Evolutionary conservation across 192 early-diverging fungal species (phyloP).

Genomic region (Phycomyces nitens): DNA sequence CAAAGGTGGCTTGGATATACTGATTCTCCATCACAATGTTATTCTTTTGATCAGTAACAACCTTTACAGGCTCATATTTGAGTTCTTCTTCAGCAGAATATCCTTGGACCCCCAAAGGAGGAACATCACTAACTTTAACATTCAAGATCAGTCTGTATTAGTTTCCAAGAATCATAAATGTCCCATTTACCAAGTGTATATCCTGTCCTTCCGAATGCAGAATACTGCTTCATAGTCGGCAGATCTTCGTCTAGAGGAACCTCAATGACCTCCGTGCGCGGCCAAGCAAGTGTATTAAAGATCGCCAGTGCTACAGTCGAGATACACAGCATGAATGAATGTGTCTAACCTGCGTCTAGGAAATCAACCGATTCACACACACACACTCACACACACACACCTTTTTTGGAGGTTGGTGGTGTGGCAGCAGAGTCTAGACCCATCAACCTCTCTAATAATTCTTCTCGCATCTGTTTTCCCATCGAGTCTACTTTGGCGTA

Average conservation of each 20-base stretch:
- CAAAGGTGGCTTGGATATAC: constrained; percentile 68
- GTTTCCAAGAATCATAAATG: neutral
- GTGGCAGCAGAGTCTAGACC: constrained; percentile 28
- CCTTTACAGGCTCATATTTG: constrained; percentile 22
- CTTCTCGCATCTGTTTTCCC: constrained; percentile 34
- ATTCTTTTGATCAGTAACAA: constrained; percentile 35
- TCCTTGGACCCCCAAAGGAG: constrained; percentile 10
- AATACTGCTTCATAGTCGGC: constrained; percentile 42
- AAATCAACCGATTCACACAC: too few relatives aligned
- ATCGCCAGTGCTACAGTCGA: constrained; percentile 35
- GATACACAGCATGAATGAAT: too few relatives aligned
- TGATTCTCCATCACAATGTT: constrained; percentile 70
- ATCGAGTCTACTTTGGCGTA: constrained; percentile 38
- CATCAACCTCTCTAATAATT: constrained; percentile 46
- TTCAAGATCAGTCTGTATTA: too few relatives aligned
- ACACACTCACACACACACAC: too few relatives aligned
- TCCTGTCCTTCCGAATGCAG: constrained; percentile 37
- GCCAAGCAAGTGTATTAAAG: constrained; percentile 69
- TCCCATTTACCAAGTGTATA: constrained; percentile 37
- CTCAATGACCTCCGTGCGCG: constrained; percentile 66
- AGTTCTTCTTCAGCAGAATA: constrained; percentile 12
- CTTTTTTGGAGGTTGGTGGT: neutral
- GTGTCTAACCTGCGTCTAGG: too few relatives aligned
- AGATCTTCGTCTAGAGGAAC: constrained; percentile 45
- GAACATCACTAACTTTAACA: constrained; percentile 9